Evolutionary conservation across 2,329 filamentous ascomycete genomes (phyloP).

Genomic region (Diaporthe humulicola): DNA sequence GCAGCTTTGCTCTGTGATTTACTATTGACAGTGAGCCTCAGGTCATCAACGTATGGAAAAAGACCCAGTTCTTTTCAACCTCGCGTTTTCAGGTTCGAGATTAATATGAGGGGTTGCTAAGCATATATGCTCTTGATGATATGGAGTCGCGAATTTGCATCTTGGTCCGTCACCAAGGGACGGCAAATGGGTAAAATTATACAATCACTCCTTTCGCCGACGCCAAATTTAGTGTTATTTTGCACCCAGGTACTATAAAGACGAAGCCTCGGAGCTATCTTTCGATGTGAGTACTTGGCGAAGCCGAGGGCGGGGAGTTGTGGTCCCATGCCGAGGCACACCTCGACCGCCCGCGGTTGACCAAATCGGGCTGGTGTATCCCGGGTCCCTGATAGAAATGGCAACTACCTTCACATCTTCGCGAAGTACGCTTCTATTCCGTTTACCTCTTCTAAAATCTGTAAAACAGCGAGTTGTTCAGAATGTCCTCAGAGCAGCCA

Average conservation of each 20-base stretch:
- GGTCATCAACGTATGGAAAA: neutral
- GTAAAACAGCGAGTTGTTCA: neutral
- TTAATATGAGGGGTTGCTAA: neutral
- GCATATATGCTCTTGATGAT: too few relatives aligned
- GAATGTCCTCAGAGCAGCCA: conserved; percentile 42
- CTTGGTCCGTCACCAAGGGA: neutral
- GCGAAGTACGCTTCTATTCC: neutral
- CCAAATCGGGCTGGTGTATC: neutral
- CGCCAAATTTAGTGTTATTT: neutral
- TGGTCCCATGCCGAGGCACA: conserved; percentile 37
- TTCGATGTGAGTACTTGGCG: neutral
- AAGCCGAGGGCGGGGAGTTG: neutral
- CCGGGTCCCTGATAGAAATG: neutral
- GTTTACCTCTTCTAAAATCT: neutral
- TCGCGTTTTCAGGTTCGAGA: too few relatives aligned
- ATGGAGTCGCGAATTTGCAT: neutral
- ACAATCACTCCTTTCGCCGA: neutral
- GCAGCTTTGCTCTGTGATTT: neutral
- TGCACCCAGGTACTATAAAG: neutral
- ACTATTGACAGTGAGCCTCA: neutral
- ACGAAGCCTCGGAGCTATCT: too few relatives aligned
- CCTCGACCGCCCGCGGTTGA: neutral
- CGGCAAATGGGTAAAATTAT: neutral
- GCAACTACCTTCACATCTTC: neutral
- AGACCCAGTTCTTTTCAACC: neutral